Base-by-base conservation (phyloP, 2,329 filamentous ascomycete genomes). In the Intubia oerlemansii region DNA sequence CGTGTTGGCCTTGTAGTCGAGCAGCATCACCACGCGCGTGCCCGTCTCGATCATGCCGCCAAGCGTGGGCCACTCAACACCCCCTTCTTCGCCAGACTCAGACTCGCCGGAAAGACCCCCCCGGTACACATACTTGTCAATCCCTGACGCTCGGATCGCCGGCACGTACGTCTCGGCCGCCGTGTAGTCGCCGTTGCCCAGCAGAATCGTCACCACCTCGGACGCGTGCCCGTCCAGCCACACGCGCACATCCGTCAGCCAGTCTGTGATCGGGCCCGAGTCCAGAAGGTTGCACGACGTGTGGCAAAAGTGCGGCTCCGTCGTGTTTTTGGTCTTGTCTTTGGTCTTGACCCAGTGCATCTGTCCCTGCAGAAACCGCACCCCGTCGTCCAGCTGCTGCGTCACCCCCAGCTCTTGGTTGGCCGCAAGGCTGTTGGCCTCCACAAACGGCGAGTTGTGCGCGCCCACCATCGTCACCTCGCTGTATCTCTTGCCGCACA, bases 1-100 rank as follows among this genome's bases (percentile, higher is more conserved):
- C 50, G 90, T 77, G 46, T 92, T 71, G 38, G 81, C 78, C 38
- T 73, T 57, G 54, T 90, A 90, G 52, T 90, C 81, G 52, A 90
- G 63, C 51, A 88, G 81, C 48, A 88, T 62, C 36, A 90, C 61
- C 2, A 78, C 72, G 9, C 80, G 65, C 49, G 79, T 68, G 33
- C 66, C 66, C 64, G 13, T 46, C 53, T 8, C 82, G 38, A 90
- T 82, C 62, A 90, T 70, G 30, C 74, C 62, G 13, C 65, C 68
- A 2, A 92, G 59, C 0, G 78, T 84, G 0, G 84, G 84, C 84
- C 84, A 93, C 50, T 82, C 71, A 5, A 61, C 62, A n/a, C n/a
- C n/a, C n/a, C n/a, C n/a, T n/a, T n/a, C n/a, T n/a, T n/a, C n/a
- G n/a, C n/a, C n/a, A n/a, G n/a, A n/a, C n/a, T n/a, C n/a, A n/a